Evolutionary conservation across 768 basidiomycete species (phyloP).

Genomic region (Leccinum aurantiacum): DNA sequence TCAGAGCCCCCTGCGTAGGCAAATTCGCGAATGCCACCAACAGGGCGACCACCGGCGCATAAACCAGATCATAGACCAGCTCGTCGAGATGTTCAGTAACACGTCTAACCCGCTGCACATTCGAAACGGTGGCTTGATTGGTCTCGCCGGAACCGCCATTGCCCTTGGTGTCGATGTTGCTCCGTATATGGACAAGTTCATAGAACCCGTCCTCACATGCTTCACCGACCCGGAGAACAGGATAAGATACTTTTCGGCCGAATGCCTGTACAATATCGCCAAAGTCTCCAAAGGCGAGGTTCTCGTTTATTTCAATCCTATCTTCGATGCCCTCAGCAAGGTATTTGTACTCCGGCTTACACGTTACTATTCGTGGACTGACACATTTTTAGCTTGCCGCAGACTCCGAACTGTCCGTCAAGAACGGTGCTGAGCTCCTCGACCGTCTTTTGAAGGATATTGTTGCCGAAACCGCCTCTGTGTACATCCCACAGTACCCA

Average conservation of each 20-base stretch:
- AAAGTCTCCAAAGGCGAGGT: constrained; percentile 98
- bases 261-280: constrained; percentile 97
- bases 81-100: constrained; percentile 92
- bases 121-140: constrained; percentile 93
- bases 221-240: constrained; percentile 94
- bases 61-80: constrained; percentile 85
- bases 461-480: constrained; percentile 93
- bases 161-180: constrained; percentile 92
- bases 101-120: constrained; percentile 81
- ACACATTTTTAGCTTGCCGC: constrained; percentile 73
- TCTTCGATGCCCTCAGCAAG: constrained; percentile 97
- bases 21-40: constrained; percentile 83
- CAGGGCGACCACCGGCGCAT: constrained; percentile 82
- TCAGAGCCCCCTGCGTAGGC: constrained; percentile 43
- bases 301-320: constrained; percentile 95
- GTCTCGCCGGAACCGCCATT: constrained; percentile 95
- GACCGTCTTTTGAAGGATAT: constrained; percentile 98
- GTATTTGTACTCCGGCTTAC: constrained; percentile 41
- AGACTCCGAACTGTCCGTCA: constrained; percentile 93
- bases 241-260: constrained; percentile 96
- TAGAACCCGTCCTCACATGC: constrained; percentile 84
- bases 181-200: constrained; percentile 91
- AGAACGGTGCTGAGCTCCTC: constrained; percentile 96
- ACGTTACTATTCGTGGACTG: constrained; percentile 10
- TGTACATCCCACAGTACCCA: constrained; percentile 86